A percentile compares a stretch with the other conserved stretches of the same genome.
These are phyloP conservation scores for Limonium bicolor DNA, from an alignment of 148 eudicot species.

Conservation along the genomic window DNA sequence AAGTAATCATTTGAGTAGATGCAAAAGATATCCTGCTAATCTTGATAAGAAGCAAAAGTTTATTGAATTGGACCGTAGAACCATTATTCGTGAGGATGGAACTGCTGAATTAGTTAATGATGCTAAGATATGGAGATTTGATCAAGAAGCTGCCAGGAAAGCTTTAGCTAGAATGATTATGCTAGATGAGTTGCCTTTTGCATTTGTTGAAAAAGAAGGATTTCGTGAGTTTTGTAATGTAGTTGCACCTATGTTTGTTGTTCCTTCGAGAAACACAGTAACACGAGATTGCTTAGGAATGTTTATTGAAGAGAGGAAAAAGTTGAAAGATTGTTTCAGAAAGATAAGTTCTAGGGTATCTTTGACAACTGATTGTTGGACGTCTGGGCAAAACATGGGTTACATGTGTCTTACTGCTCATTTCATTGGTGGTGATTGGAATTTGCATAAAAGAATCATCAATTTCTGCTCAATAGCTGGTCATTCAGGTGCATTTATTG, in stretches of 20 bases:
- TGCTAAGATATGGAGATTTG: neutral
- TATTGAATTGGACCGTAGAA: neutral
- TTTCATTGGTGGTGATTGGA: neutral
- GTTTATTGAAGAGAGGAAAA: neutral
- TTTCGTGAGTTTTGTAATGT: neutral
- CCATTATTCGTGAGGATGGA: neutral
- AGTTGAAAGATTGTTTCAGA: neutral
- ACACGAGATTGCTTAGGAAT: neutral
- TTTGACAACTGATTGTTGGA: neutral
- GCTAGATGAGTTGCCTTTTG: conserved; percentile 5
- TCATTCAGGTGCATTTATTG: neutral
- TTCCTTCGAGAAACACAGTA: neutral
- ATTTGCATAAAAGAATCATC: no score
- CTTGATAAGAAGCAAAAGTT: no score
- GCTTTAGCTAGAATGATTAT: conserved; percentile 3
- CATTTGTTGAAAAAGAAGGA: neutral
- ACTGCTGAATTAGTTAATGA: neutral
- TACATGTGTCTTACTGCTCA: neutral
- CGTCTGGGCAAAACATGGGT: neutral
- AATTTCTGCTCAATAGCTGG: neutral
- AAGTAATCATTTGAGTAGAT: neutral
- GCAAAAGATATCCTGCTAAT: neutral
- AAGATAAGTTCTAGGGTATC: neutral
- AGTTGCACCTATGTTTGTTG: neutral
- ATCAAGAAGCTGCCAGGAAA: neutral